Evolutionary conservation across 768 basidiomycete genomes (phyloP), one percentile per base, ranked within the genome.

Genomic region (Boletus rex-veris): DNA sequence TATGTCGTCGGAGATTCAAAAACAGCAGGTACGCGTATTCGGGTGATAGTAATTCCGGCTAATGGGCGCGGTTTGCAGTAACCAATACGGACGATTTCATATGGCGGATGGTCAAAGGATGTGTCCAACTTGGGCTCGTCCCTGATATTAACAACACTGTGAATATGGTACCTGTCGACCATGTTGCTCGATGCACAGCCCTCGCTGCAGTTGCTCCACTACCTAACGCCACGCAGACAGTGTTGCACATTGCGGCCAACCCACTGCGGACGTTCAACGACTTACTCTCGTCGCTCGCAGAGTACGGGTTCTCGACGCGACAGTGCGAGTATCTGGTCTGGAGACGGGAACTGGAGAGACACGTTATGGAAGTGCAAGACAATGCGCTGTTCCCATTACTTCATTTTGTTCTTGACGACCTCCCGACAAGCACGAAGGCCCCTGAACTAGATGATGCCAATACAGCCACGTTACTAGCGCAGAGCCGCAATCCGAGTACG

Each of bases 61-160:
- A 41, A 53, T 31, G 16, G 31, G 43, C 39, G 44, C 28, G 50
- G 12, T 42, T 50, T 46, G 16, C 59, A 92, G 95, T 98, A 4
- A 98, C 96, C 12, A 99, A 99, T 73, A 98, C 97, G 33, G 96
- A 99, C 62, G 97, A 99, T 69, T 99, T 99, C 73, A 83, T 99
- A 52, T 98, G 96, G 96, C 84, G 97, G 4, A 75, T 99, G 71
- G 91, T 97, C 66, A 98, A 98, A 71, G 97, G 97, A n/a, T 98
- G 94, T 66, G 80, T 98, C 36, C 97, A 99, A 68, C 85, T 98
- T n/a, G 96, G 95, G 1, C 81, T 92, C 38, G 86, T 93, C 3
- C 97, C 97, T 10, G 92, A 99, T 67, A 98, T 99, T 71, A 93
- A 97, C 77, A 99, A 99, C 73, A 88, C 92, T 2, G 81, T 99